phyloP scores from a whole-genome alignment of 768 basidiomycete species.

The Lactarius quietus region DNA sequence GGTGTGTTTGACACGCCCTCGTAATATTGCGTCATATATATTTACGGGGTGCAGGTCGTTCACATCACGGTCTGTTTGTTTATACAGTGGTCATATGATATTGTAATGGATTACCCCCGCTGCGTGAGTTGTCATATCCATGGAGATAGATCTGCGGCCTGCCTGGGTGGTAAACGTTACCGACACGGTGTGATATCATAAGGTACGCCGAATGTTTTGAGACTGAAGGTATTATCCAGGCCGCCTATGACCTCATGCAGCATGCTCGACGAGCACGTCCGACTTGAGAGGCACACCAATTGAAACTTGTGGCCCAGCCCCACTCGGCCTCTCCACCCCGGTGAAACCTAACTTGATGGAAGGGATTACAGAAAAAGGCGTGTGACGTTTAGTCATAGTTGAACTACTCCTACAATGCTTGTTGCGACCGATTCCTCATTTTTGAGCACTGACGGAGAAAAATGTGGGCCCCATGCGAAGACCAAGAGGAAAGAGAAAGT shows the following conservation, averaged over 20 bases:
- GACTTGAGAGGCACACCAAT: background rate
- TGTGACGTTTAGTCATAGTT: background rate
- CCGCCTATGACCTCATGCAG: background rate
- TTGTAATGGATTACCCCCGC: background rate
- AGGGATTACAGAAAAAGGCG: too few relatives aligned
- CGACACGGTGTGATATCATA: background rate
- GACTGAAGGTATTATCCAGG: too few relatives aligned
- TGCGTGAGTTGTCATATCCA: background rate
- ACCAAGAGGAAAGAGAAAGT: too few relatives aligned
- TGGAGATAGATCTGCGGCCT: background rate
- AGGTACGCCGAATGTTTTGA: background rate
- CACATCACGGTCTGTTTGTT: background rate
- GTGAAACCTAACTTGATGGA: too few relatives aligned
- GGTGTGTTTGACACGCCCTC: background rate
- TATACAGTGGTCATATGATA: background rate
- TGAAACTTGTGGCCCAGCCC: too few relatives aligned
- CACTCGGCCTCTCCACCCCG: too few relatives aligned
- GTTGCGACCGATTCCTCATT: background rate
- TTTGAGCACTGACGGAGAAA: too few relatives aligned
- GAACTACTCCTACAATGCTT: too few relatives aligned
- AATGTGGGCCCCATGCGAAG: background rate
- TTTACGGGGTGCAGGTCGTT: background rate
- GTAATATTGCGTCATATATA: background rate
- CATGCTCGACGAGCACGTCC: background rate
- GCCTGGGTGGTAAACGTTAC: too few relatives aligned